A percentile compares a stretch with the other conserved stretches of the same genome.
Evolutionary conservation across 1,284 basidiomycete species (phyloP).

Genomic region (Cystobasidium slooffiae): DNA sequence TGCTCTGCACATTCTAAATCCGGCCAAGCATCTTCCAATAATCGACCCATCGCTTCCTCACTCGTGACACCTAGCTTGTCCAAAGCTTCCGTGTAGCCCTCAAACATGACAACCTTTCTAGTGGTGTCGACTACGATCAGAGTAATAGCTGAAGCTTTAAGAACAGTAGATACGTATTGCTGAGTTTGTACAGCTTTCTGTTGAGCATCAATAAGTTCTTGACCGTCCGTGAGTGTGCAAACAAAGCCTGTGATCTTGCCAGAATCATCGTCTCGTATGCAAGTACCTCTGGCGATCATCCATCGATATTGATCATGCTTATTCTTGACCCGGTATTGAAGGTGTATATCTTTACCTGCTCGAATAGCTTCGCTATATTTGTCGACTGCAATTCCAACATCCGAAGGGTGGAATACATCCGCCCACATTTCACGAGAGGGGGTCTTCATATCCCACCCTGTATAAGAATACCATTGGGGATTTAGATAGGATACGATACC

Average conservation of each 20-base stretch:
- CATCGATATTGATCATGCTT: conserved; percentile 34
- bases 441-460: conserved; percentile 29
- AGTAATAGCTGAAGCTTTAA: conserved; percentile 28
- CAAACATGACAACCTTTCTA: conserved; percentile 30
- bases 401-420: conserved; percentile 38
- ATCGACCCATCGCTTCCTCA: conserved; percentile 18
- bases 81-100: conserved; percentile 28
- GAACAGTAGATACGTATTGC: conserved; percentile 38
- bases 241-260: conserved; percentile 36
- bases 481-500: conserved; percentile 41
- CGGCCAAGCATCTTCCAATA: conserved; percentile 35
- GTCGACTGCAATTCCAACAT: conserved; percentile 25
- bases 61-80: conserved; percentile 24
- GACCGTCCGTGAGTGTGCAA: conserved; percentile 38
- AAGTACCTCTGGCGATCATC: conserved; percentile 36
- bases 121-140: conserved; percentile 27
- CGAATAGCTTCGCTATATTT: conserved; percentile 35
- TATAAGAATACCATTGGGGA: conserved; percentile 41
- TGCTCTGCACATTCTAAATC: conserved; percentile 28
- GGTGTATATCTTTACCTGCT: conserved; percentile 22
- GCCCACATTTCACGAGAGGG: conserved; percentile 37
- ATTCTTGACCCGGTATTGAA: conserved; percentile 37
- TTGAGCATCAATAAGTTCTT: conserved; percentile 40
- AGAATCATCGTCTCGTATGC: conserved; percentile 29
- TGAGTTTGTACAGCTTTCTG: conserved; percentile 35